Conservation (phyloP, 202 grass and related monocot genomes). For the Dendrocalamus latiflorus region DNA sequence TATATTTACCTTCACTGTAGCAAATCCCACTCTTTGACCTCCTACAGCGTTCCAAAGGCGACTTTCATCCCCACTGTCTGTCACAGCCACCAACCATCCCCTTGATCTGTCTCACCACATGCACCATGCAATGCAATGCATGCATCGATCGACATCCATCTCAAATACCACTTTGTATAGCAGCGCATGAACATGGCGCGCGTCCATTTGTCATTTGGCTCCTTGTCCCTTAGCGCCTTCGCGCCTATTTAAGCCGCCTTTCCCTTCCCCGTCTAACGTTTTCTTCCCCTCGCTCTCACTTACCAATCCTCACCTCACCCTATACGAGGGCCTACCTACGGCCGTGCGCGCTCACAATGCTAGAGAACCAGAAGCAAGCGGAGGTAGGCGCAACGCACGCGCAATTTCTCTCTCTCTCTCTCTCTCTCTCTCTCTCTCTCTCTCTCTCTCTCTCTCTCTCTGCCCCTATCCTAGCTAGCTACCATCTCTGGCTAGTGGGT, state of each 20-base stretch:
- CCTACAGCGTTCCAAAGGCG: background rate
- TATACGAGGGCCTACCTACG: background rate
- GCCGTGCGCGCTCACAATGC: conserved; percentile 25
- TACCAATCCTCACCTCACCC: background rate
- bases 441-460: background rate
- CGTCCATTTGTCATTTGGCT: background rate
- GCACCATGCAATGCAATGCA: background rate
- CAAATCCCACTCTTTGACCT: conserved; percentile 8
- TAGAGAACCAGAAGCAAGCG: conserved; percentile 56
- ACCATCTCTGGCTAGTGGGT: background rate
- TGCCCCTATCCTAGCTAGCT: background rate
- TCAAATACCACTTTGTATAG: too few relatives aligned
- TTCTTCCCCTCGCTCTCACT: background rate
- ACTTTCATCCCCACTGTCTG: background rate
- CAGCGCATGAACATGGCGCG: conserved; percentile 9
- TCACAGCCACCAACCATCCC: background rate
- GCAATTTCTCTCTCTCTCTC: background rate
- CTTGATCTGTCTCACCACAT: background rate
- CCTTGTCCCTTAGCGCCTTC: background rate
- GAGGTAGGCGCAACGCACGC: conserved; percentile 25
- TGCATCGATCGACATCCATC: conserved; percentile 3
- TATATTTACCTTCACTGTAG: background rate
- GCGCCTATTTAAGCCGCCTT: conserved; percentile 51
- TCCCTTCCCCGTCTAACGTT: conserved; percentile 35
- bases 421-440: background rate